Conservation (phyloP, 768 basidiomycete genomes). For the Termitomyces sp. region DNA sequence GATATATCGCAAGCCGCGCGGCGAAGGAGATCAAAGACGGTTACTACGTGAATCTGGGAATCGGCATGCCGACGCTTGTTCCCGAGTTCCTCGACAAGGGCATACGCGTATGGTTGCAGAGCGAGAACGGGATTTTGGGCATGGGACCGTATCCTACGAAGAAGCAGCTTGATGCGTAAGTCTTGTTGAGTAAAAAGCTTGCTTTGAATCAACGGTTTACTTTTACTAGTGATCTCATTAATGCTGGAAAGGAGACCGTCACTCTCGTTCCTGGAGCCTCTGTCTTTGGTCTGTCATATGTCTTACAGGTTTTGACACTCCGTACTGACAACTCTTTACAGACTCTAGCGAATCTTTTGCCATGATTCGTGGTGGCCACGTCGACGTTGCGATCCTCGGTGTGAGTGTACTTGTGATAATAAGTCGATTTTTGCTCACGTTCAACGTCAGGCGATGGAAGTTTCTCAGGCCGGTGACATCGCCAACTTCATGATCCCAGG, state of each 20-base stretch:
- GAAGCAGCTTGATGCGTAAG: constrained; percentile 77
- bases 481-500: constrained; percentile 99
- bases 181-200: constrained; percentile 6
- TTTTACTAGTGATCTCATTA: constrained; percentile 72
- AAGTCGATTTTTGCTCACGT: constrained; percentile 49
- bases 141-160: constrained; percentile 88
- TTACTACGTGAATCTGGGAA: constrained; percentile 84
- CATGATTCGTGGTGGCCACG: constrained; percentile 97
- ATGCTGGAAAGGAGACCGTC: constrained; percentile 93
- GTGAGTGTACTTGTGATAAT: constrained; percentile 58
- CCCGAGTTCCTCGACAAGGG: constrained; percentile 71
- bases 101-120: constrained; percentile 84
- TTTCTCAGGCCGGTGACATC: constrained; percentile 87
- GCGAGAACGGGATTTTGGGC: constrained; percentile 86
- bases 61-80: constrained; percentile 88
- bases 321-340: constrained; percentile 18
- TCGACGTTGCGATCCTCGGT: constrained; percentile 90
- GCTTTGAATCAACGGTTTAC: not conserved
- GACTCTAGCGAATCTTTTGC: constrained; percentile 93
- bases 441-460: constrained; percentile 77
- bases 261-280: constrained; percentile 91
- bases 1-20: constrained; percentile 79
- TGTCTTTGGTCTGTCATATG: constrained; percentile 65
- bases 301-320: not conserved
- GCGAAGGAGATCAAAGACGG: constrained; percentile 88